These are phyloP conservation scores for Saccharomyces eubayanus DNA, from an alignment of 805 yeast genomes.

Conservation along the genomic window DNA sequence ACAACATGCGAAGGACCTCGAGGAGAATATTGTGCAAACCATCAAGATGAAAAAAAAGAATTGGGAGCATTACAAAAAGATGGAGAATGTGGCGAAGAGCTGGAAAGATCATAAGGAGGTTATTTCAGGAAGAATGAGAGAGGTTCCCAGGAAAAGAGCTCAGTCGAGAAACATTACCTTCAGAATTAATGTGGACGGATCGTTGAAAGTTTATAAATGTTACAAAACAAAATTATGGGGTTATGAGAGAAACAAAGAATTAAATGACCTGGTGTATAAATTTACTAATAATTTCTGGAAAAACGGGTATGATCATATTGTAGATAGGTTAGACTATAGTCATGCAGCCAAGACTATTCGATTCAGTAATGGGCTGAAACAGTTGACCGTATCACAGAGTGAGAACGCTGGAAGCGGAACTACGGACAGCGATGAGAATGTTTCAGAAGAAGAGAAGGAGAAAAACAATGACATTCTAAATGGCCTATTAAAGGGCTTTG, in stretches of 20 bases:
- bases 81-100: conserved; percentile 31
- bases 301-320: conserved; percentile 69
- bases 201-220: conserved; percentile 46
- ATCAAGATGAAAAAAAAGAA: conserved; percentile 33
- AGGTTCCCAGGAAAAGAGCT: conserved; percentile 39
- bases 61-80: conserved; percentile 33
- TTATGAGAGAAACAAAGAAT: conserved; percentile 54
- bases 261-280: conserved; percentile 53
- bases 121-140: conserved; percentile 56
- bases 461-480: conserved; percentile 42
- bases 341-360: neutral
- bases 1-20: conserved; percentile 37
- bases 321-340: conserved; percentile 46
- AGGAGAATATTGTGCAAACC: conserved; percentile 20
- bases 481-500: conserved; percentile 38
- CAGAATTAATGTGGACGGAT: conserved; percentile 54
- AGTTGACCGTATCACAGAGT: neutral
- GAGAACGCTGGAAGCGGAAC: conserved; percentile 10
- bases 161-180: conserved; percentile 44
- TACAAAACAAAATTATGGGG: conserved; percentile 89
- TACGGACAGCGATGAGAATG: conserved; percentile 31
- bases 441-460: conserved; percentile 33
- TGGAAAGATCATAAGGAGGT: conserved; percentile 39
- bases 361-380: neutral
- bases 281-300: conserved; percentile 67